Evolutionary conservation across 129 eudicot genomes (phyloP), one percentile per base, ranked within the genome.

Genomic region (Rutidosis leptorrhynchoides): DNA sequence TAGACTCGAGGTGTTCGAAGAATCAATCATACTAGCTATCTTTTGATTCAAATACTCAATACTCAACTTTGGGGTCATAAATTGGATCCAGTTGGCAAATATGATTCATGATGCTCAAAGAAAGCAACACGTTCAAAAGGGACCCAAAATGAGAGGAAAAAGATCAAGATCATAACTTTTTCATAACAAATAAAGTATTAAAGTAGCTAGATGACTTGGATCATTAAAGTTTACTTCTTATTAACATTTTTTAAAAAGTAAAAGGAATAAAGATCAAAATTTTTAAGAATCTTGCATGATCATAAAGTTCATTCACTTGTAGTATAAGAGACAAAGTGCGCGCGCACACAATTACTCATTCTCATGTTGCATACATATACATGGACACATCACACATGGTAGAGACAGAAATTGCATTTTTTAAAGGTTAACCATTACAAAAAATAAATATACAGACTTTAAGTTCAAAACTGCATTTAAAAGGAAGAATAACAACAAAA

Each of bases 221-320:
- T 77, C 73, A 75, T 69, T 72, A 43, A 64, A 32, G 68, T 73
- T 79, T 66, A 81, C 75, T 74, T 48, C 70, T 33, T n/a, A n/a
- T 5, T 42, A 43, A 20, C 19, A 66, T 54, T 60, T 28, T 63
- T 2, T 3, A 72, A 51, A 37, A 66, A 78, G 61, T 26, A 69
- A 40, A 53, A 57, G 59, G 55, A 65, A 68, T 55, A 74, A 62
- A 70, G 74, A 82, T 65, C 19, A 68, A 70, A 71, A 75, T 67
- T 65, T 79, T 60, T 80, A 45, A 75, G 97, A 79, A 84, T 79
- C 80, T 82, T 79, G 82, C 68, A 82, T 67, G 85, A 74, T 84
- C 95, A 84, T 82, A 80, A 69, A 69, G 75, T 58, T 17, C 12
- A 30, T 75, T 77, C 71, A 79, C 69, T 30, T 61, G 69, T 35